Conservation (phyloP, 148 eudicot species). For the Beta vulgaris region DNA sequence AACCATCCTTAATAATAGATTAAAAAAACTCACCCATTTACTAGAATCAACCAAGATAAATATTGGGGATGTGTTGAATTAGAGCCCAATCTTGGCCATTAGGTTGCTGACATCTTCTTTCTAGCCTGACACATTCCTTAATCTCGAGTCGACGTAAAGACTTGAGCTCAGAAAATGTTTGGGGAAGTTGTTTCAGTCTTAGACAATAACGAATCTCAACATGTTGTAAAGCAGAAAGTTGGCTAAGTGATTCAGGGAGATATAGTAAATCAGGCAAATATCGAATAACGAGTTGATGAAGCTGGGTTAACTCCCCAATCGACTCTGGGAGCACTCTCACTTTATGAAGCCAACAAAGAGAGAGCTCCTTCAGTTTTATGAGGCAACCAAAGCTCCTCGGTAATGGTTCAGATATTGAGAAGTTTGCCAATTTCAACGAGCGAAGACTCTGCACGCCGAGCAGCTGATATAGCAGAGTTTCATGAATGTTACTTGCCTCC, state of each 20-base stretch:
- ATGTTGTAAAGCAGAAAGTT: not conserved
- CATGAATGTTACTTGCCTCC: not conserved
- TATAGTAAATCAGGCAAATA: not conserved
- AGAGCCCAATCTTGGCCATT: not conserved
- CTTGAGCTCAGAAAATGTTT: not conserved
- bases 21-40: too few species aligned
- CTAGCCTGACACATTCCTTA: not conserved
- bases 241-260: conserved; percentile 3
- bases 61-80: not conserved
- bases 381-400: not conserved
- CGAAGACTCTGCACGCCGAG: not conserved
- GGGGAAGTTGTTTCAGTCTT: not conserved
- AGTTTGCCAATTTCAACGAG: not conserved
- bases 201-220: not conserved
- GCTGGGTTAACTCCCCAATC: not conserved
- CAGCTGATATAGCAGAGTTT: not conserved
- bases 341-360: not conserved
- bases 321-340: not conserved
- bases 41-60: not conserved
- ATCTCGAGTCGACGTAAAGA: not conserved
- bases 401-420: not conserved
- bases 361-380: not conserved
- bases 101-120: not conserved
- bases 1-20: too few species aligned
- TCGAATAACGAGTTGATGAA: not conserved